Evolutionary conservation across 768 basidiomycete genomes (phyloP).

Genomic region (Xerocomellus amylosporus): DNA sequence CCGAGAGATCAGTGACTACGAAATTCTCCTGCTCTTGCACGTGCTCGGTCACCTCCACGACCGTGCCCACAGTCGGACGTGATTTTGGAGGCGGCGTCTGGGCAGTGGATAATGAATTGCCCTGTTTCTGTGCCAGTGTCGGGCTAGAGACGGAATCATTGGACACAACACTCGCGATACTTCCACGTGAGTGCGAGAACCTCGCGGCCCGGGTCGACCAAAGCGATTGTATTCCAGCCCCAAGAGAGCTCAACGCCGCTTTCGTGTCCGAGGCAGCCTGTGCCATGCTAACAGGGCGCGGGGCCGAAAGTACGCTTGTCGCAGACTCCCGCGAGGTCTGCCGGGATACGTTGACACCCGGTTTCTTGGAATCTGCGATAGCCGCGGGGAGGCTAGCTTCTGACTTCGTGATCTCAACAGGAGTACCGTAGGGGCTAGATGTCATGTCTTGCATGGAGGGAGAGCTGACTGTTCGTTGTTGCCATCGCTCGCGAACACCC

Average conservation of each 20-base stretch:
- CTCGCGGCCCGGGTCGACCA: conserved; percentile 41
- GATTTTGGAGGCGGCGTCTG: conserved; percentile 14
- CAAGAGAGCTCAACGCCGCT: conserved; percentile 39
- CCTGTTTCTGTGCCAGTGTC: conserved; percentile 3
- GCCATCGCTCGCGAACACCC: conserved; percentile 78
- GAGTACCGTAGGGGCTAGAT: conserved; percentile 18
- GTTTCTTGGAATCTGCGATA: conserved; percentile 15
- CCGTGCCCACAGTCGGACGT: conserved; percentile 22
- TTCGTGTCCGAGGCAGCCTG: conserved; percentile 35
- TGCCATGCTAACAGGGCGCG: conserved; percentile 28
- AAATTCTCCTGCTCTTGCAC: conserved; percentile 16
- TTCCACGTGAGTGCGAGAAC: conserved; percentile 36
- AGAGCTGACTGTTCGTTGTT: conserved; percentile 36
- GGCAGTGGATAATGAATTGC: not conserved
- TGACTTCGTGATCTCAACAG: conserved; percentile 30
- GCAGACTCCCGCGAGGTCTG: conserved; percentile 30
- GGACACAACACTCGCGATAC: conserved; percentile 24
- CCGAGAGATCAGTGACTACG: conserved; percentile 1
- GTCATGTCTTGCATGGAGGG: conserved; percentile 24
- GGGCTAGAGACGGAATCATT: conserved; percentile 22
- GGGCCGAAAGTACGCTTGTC: conserved; percentile 5
- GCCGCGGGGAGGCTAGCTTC: conserved; percentile 21
- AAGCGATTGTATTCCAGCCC: conserved; percentile 48
- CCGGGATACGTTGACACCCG: conserved; percentile 10
- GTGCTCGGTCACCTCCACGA: conserved; percentile 26